Evolutionary conservation across 176 grass and related monocot species (phyloP).

Genomic region (Carex kokanica): DNA sequence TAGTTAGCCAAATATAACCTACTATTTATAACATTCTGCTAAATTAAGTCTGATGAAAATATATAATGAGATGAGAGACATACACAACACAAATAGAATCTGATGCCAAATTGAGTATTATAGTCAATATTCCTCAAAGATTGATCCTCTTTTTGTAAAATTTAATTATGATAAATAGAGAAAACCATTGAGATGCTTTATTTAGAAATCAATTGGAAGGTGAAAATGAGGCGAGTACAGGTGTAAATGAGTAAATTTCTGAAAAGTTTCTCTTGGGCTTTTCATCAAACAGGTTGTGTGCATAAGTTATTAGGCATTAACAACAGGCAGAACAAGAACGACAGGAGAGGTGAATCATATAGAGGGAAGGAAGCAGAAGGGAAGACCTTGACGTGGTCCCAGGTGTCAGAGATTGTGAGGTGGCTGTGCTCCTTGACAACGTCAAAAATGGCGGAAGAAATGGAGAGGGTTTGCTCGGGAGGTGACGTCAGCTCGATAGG

Average conservation of each 20-base stretch:
- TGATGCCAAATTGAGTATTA: not conserved
- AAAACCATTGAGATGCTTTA: too few species aligned
- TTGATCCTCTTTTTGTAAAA: not conserved
- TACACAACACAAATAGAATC: not conserved
- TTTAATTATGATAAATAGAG: not conserved
- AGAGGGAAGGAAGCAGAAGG: not conserved
- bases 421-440: slow-evolving; percentile 79
- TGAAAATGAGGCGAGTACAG: too few species aligned
- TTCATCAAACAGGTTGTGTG: not conserved
- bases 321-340: too few species aligned
- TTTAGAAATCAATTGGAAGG: too few species aligned
- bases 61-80: too few species aligned
- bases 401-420: slow-evolving; percentile 77
- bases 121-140: not conserved
- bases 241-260: too few species aligned
- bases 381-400: slow-evolving; percentile 75
- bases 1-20: too few species aligned
- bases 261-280: not conserved
- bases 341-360: too few species aligned
- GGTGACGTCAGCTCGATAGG: slow-evolving; percentile 64
- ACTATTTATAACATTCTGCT: too few species aligned
- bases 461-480: slow-evolving; percentile 78
- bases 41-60: too few species aligned
- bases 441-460: slow-evolving; percentile 81
- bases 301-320: not conserved